Percentiles rank a stretch among this genome's conserved stretches.
These are phyloP conservation scores for Tirmania nivea DNA, from an alignment of 495 filamentous ascomycete genomes.

Conservation along the genomic window DNA sequence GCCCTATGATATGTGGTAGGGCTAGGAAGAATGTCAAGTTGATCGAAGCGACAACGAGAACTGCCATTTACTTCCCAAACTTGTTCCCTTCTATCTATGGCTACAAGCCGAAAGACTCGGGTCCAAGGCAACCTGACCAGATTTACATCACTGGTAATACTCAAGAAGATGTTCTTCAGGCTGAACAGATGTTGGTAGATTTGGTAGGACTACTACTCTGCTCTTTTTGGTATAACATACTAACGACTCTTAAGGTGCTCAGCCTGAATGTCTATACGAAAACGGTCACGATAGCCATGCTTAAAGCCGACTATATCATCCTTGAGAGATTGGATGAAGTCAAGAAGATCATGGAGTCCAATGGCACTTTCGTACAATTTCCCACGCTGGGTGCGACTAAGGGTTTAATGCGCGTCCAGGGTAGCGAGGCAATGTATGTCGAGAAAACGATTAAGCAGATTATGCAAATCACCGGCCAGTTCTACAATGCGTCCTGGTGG, in stretches of 20 bases:
- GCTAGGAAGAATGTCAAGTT: conserved; percentile 89
- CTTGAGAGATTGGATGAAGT: conserved; percentile 86
- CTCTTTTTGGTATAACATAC: not conserved
- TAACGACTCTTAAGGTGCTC: conserved; percentile 9
- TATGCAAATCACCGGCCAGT: conserved; percentile 88
- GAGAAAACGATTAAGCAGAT: conserved; percentile 86
- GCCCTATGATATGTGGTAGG: conserved; percentile 74
- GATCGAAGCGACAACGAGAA: conserved; percentile 81
- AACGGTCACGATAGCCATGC: conserved; percentile 59
- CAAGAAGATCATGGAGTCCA: conserved; percentile 89
- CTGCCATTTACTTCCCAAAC: conserved; percentile 92
- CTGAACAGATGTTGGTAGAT: conserved; percentile 75
- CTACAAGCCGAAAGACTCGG: conserved; percentile 60
- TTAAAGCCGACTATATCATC: conserved; percentile 84
- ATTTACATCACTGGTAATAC: conserved; percentile 83
- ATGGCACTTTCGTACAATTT: conserved; percentile 81
- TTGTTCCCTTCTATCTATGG: conserved; percentile 76
- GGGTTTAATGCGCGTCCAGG: conserved; percentile 66
- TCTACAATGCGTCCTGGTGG: conserved; percentile 95
- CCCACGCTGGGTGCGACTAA: conserved; percentile 64
- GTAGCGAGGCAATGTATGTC: conserved; percentile 72
- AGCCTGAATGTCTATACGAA: conserved; percentile 73
- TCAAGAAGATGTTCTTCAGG: conserved; percentile 53
- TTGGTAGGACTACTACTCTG: conserved; percentile 29
- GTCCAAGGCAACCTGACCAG: conserved; percentile 61